phyloP scores from a whole-genome alignment of 805 yeast genomes.

The Pichia cephalocereana region DNA sequence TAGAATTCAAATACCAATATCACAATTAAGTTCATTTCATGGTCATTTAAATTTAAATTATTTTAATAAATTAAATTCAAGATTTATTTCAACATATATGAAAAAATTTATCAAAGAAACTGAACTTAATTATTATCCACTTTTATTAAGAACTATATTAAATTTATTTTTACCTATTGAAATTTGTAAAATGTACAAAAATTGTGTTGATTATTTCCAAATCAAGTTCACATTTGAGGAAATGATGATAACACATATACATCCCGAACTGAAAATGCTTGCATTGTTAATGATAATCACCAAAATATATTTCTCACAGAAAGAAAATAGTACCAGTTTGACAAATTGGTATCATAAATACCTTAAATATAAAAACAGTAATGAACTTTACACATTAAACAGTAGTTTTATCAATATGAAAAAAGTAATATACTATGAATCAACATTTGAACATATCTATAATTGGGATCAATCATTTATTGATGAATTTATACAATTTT shows the following conservation, averaged over 20 bases:
- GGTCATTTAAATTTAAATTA: slow-evolving; percentile 1
- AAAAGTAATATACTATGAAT: slow-evolving; percentile 15
- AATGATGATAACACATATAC: slow-evolving; percentile 1
- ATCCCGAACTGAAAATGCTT: slow-evolving; percentile 32
- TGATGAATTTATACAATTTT: slow-evolving; percentile 42
- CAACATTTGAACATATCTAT: slow-evolving; percentile 28
- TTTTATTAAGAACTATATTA: slow-evolving; percentile 32
- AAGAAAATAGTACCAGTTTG: slow-evolving; percentile 2
- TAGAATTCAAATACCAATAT: slow-evolving; percentile 9
- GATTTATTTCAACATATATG: neutral
- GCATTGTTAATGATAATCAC: slow-evolving; percentile 27
- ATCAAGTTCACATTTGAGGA: slow-evolving; percentile 9
- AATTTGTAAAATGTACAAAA: slow-evolving; percentile 30
- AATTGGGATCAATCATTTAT: slow-evolving; percentile 41
- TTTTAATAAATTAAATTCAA: neutral
- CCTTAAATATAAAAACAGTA: neutral
- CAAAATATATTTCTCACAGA: slow-evolving; percentile 24
- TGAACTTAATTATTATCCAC: slow-evolving; percentile 27
- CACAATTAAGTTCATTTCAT: slow-evolving; percentile 4
- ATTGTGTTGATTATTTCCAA: slow-evolving; percentile 15
- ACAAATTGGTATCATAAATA: slow-evolving; percentile 22
- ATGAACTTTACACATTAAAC: neutral
- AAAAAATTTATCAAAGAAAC: neutral
- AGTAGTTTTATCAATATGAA: slow-evolving; percentile 5
- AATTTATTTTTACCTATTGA: slow-evolving; percentile 44